Conservation (phyloP, 2,329 filamentous ascomycete species). For the Didymella sp. region DNA sequence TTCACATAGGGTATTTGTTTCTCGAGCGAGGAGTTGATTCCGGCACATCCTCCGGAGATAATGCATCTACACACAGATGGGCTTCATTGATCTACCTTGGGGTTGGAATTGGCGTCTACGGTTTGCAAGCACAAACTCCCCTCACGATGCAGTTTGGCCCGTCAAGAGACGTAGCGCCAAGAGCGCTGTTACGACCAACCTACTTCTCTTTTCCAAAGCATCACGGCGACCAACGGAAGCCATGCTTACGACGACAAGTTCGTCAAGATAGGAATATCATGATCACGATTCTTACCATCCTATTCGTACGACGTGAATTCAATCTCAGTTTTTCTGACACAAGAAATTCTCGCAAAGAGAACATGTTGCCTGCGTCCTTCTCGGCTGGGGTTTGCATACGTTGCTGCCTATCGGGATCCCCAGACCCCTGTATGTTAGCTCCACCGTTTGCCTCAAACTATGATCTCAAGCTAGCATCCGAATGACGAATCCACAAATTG, state of each 20-base stretch:
- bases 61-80: constrained; percentile 26
- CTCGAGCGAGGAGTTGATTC: constrained; percentile 36
- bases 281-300: constrained; percentile 6
- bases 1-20: constrained; percentile 19
- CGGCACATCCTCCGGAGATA: constrained; percentile 24
- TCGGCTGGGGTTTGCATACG: too few species aligned
- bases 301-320: neutral
- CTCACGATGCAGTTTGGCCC: neutral
- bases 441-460: neutral
- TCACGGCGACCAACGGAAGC: neutral
- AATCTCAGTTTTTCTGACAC: neutral
- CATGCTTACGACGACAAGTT: neutral
- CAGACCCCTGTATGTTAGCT: neutral
- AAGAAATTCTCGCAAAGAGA: neutral
- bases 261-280: constrained; percentile 14
- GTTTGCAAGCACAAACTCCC: constrained; percentile 9
- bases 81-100: constrained; percentile 19
- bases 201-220: neutral
- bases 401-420: neutral
- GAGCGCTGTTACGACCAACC: neutral
- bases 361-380: neutral
- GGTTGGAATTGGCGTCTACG: constrained; percentile 20
- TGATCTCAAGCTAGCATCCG: neutral
- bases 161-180: neutral
- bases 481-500: neutral